phyloP scores from a whole-genome alignment of 768 basidiomycete species.

The Nidularia pulvinata region DNA sequence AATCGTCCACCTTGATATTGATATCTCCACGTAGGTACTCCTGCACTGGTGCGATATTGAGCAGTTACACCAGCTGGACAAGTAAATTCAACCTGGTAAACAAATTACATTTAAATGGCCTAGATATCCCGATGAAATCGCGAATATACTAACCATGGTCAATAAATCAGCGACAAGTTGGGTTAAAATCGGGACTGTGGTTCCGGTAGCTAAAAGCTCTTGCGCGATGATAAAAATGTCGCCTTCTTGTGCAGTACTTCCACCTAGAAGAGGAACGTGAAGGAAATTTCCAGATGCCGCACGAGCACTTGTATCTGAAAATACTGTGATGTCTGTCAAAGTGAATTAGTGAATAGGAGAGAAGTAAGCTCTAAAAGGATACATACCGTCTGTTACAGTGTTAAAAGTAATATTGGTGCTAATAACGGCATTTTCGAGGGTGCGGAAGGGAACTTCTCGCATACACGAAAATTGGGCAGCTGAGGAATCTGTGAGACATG shows the following conservation, averaged over 20 bases:
- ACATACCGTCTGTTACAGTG: slow-evolving; percentile 27
- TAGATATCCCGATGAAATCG: not conserved
- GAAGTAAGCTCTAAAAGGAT: no score
- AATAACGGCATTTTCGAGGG: slow-evolving; percentile 26
- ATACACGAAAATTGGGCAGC: slow-evolving; percentile 30
- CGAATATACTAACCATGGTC: slow-evolving; percentile 19
- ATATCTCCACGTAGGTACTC: slow-evolving; percentile 23
- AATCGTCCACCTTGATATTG: slow-evolving; percentile 20
- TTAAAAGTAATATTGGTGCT: slow-evolving; percentile 20
- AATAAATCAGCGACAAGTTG: slow-evolving; percentile 22
- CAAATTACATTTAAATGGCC: not conserved
- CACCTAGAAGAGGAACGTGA: slow-evolving; percentile 23
- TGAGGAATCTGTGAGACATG: slow-evolving; percentile 8
- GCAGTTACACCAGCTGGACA: slow-evolving; percentile 25
- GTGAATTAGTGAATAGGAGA: not conserved
- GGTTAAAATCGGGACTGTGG: slow-evolving; percentile 23
- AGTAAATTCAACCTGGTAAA: slow-evolving; percentile 22
- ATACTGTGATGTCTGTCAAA: slow-evolving; percentile 25
- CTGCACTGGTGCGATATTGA: slow-evolving; percentile 19
- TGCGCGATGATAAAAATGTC: slow-evolving; percentile 28
- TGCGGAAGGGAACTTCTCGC: slow-evolving; percentile 24
- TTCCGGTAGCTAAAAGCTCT: slow-evolving; percentile 19
- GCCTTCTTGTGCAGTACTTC: slow-evolving; percentile 27
- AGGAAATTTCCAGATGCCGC: slow-evolving; percentile 23
- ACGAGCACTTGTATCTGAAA: slow-evolving; percentile 22